These are phyloP conservation scores for Penicillium egyptiacum DNA, from an alignment of 495 filamentous ascomycete genomes.

Conservation along the genomic window DNA sequence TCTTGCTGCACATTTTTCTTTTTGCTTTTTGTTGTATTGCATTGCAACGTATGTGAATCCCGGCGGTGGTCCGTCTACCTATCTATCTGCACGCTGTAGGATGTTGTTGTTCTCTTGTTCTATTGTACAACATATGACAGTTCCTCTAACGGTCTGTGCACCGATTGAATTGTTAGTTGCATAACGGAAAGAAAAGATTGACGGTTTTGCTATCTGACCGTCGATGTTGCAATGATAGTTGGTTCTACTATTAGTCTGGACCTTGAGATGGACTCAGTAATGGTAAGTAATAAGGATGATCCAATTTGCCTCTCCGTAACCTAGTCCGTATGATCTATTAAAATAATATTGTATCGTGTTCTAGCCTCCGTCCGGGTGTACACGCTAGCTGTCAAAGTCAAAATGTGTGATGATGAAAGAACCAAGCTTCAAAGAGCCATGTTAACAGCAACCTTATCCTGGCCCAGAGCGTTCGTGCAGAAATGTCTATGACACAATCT, in stretches of 20 bases:
- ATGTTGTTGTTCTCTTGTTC: neutral
- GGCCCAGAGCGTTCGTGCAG: too few relatives aligned
- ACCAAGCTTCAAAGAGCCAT: constrained; percentile 8
- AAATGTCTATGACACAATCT: too few relatives aligned
- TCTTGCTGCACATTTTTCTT: neutral
- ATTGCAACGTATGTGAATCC: neutral
- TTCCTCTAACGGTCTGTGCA: neutral
- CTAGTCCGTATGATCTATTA: too few relatives aligned
- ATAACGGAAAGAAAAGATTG: neutral
- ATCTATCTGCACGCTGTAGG: neutral
- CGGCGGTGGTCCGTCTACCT: neutral
- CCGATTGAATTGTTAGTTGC: neutral
- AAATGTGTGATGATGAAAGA: neutral
- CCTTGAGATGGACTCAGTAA: neutral
- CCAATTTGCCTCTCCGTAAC: too few relatives aligned
- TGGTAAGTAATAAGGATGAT: neutral
- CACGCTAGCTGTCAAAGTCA: neutral
- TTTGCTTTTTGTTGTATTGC: neutral
- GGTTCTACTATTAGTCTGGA: neutral
- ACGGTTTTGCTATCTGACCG: neutral
- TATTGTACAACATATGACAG: neutral
- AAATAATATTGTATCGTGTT: too few relatives aligned
- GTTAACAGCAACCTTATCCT: constrained; percentile 3
- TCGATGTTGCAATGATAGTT: neutral
- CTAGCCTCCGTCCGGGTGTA: too few relatives aligned